Evolutionary conservation across 2,329 filamentous ascomycete genomes (phyloP), one percentile per base, ranked within the genome.

Genomic region (Bipolaris victoriae): DNA sequence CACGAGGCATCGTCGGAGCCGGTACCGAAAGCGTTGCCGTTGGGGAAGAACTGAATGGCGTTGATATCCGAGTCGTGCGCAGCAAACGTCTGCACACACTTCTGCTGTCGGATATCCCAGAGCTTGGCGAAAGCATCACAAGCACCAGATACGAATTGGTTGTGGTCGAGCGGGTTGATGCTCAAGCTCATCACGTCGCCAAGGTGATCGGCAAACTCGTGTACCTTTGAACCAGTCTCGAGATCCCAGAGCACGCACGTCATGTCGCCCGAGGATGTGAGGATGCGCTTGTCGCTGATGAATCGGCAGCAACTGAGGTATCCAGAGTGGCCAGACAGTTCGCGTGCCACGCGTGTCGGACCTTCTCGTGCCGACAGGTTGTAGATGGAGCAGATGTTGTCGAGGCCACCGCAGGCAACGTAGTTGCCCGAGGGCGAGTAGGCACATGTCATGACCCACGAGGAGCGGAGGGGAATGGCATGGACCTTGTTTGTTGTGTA

Each of bases 161-260:
- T 98, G 80, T 97, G 93, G 82, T 98, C 97, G 62, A 96, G 96
- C 1, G 95, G 95, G 82, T 99, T 98, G 79, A 99, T 91, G 85
- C 94, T 98, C 81, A 98, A 92, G 83, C 94, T 98, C 95, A 99
- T 99, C 68, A 99, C 95, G 75, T 99, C 95, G 76, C 95, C 95
- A 10, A 99, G 85, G 77, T 99, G 95, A 80, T 99, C 95, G 73
- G 95, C 95, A 69, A 98, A 99, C 78, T 99, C 95, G 74, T 93
- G 96, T 40, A 97, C 90, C 82, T 97, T 97, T 65, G 93, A 92
- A 55, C 95, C 95, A 0, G 94, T 96, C 81, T 99, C 95, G 64
- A 99, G 94, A 82, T 99, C 95, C 95, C 95, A 99, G 75, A 98
- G 91, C 89, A 98, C 97, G 79, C 95, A 99, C 50, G 95, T 99